Evolutionary conservation across 2,329 filamentous ascomycete species (phyloP).

Genomic region (Fusarium stilboides): DNA sequence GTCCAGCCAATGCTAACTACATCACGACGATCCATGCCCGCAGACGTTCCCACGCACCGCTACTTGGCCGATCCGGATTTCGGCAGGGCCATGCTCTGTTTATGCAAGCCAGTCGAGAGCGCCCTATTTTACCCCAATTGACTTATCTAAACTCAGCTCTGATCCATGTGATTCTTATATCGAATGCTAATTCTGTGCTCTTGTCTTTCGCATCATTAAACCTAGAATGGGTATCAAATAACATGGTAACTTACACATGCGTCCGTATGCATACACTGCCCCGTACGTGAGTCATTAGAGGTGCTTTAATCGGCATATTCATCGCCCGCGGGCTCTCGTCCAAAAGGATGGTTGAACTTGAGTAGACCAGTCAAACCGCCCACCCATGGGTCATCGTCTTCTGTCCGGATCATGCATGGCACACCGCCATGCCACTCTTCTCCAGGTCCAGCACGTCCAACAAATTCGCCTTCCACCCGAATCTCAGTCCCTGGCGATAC

Average conservation of each 20-base stretch:
- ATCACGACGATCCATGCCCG: conserved; percentile 5
- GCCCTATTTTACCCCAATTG: conserved; percentile 6
- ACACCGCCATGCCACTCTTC: conserved; percentile 82
- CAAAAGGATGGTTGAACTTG: conserved; percentile 99
- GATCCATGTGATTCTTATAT: background rate
- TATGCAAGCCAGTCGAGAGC: conserved; percentile 2
- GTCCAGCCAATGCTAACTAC: conserved; percentile 10
- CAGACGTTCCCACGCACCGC: conserved; percentile 2
- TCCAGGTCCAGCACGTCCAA: conserved; percentile 63
- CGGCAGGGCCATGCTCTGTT: background rate
- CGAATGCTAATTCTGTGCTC: background rate
- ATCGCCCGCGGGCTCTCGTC: conserved; percentile 59
- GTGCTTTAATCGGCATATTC: conserved; percentile 48
- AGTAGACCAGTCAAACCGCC: conserved; percentile 92
- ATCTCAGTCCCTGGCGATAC: conserved; percentile 86
- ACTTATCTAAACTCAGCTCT: background rate
- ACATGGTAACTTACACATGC: conserved; percentile 8
- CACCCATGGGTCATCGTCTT: conserved; percentile 94
- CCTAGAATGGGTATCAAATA: conserved; percentile 40
- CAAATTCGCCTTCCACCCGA: conserved; percentile 87
- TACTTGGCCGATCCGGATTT: conserved; percentile 29
- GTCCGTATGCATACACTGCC: conserved; percentile 4
- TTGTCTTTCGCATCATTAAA: conserved; percentile 2
- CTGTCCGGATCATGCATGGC: conserved; percentile 86
- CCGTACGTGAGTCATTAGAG: background rate